Evolutionary conservation across 768 basidiomycete genomes (phyloP), one percentile per base, ranked within the genome.

Genomic region (Sistotremastrum niveocremeum): DNA sequence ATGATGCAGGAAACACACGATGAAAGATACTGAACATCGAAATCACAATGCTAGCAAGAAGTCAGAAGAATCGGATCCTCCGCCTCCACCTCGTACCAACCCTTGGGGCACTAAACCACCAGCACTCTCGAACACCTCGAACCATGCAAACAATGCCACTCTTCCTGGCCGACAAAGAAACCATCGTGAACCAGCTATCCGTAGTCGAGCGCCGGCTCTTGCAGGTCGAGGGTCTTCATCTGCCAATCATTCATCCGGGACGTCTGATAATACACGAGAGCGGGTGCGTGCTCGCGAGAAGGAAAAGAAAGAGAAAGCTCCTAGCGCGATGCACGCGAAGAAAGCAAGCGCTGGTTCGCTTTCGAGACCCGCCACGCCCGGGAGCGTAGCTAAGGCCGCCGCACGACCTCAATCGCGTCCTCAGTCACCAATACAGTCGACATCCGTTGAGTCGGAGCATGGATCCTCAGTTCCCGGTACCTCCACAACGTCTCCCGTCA

Each of bases 1-100:
- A 39, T 31, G 8, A 45, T 34, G 5, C 51, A 90, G 89, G 57
- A 90, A 90, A 76, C 89, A 91, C 60, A 87, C 87, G 0, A 84
- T 90, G 67, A 93, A 91, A 64, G 81, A 86, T 28, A 85, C 83
- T 3, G 89, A 90, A 60, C 82, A 70, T 45, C 67, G 81, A 38
- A 20, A 20, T 20, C 20, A 20, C 20, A 20, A 20, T 20, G 20
- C 20, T 8, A 60, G 66, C 7, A 77, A 79, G 65, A 82, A 79
- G 54, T 67, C 66, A 2, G 77, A 86, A 41, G 81, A 83, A 52
- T 56, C 60, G 29, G 75, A 79, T 42, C 41, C 40, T 35, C 28
- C 46, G 11, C n/a, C 9, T n/a, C 37, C 38, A n/a, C 39, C 32
- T 20, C 30, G 41, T 43, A 41, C 48, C 34, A 45, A 37, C 34